Conservation (phyloP, 345 rosid species). For the Iberis pinnata region DNA sequence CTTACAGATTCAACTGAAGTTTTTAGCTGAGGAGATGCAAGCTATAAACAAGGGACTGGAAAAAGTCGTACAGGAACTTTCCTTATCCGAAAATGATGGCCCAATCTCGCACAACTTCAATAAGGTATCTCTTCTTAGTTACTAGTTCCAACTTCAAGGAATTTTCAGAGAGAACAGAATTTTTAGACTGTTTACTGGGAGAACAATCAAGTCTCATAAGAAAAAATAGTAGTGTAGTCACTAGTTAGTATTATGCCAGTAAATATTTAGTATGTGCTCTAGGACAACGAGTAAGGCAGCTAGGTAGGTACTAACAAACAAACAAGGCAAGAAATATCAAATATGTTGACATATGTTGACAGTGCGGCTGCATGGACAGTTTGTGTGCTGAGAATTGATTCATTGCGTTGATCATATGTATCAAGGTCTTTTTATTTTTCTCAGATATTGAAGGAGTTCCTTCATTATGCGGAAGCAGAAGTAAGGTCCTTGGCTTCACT, state of each 20-base stretch:
- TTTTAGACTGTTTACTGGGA: conserved; percentile 4
- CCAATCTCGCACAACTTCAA: conserved; percentile 59
- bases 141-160: neutral
- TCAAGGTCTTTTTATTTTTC: neutral
- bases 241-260: too few species aligned
- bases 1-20: conserved; percentile 78
- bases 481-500: conserved; percentile 72
- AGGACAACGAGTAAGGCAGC: neutral
- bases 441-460: conserved; percentile 67
- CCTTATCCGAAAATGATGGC: conserved; percentile 82
- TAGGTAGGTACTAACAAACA: neutral
- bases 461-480: conserved; percentile 74
- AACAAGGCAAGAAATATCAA: too few species aligned
- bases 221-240: neutral
- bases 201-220: neutral
- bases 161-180: conserved; percentile 1
- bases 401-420: neutral
- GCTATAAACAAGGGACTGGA: conserved; percentile 93
- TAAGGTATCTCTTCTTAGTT: conserved; percentile 38
- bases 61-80: conserved; percentile 76
- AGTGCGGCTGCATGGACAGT: too few species aligned
- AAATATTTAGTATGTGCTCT: neutral
- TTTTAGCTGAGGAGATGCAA: conserved; percentile 97
- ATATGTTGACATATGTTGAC: conserved; percentile 8
- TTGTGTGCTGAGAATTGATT: neutral